Evolutionary conservation across 331 rosid genomes (phyloP).

Genomic region (Saraca asoca): DNA sequence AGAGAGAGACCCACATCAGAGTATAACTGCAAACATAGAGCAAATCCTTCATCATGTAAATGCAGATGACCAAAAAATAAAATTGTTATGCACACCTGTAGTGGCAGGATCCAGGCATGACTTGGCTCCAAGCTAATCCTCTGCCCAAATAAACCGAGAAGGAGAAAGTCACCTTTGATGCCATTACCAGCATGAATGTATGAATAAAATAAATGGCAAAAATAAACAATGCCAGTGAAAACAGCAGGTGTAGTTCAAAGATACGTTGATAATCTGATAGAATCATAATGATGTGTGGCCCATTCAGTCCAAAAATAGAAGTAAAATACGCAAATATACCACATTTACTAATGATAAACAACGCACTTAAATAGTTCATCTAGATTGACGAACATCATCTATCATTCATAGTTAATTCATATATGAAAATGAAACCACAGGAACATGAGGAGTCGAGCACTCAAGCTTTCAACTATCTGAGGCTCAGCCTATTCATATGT

Average conservation of each 20-base stretch:
- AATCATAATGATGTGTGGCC: background rate
- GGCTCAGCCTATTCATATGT: background rate
- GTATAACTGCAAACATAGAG: too few species aligned
- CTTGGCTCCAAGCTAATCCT: constrained; percentile 44
- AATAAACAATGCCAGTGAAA: background rate
- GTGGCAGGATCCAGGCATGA: constrained; percentile 24
- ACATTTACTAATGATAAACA: background rate
- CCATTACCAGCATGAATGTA: constrained; percentile 15
- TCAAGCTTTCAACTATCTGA: background rate
- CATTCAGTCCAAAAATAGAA: background rate
- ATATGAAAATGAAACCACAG: constrained; percentile 7
- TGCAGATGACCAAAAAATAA: constrained; percentile 3
- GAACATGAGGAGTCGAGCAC: background rate
- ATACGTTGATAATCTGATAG: constrained; percentile 1
- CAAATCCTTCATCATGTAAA: too few species aligned
- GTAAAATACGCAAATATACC: constrained; percentile 16
- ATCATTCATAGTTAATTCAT: background rate
- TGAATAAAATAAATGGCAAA: constrained; percentile 14
- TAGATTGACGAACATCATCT: constrained; percentile 5
- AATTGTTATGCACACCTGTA: constrained; percentile 35
- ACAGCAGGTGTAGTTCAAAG: constrained; percentile 8
- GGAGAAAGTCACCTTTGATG: constrained; percentile 22
- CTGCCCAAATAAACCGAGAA: constrained; percentile 38
- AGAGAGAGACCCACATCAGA: too few species aligned
- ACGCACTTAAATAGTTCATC: background rate